Conservation (phyloP, 2,329 filamentous ascomycete genomes). For the Aureobasidium sp. region DNA sequence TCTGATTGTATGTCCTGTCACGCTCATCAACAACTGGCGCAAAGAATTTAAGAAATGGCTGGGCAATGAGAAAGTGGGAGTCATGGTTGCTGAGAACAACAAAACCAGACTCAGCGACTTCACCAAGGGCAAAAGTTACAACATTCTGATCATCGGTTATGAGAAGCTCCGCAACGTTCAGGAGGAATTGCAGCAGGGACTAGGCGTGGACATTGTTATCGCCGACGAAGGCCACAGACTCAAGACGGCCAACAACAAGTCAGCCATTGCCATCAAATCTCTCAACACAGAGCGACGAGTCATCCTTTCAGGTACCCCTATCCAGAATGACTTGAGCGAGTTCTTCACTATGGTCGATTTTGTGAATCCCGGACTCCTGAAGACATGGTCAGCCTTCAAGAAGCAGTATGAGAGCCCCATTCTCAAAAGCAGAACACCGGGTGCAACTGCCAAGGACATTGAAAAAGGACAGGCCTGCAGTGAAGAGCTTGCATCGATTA, state of each 20-base stretch:
- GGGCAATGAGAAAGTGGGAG: constrained; percentile 61
- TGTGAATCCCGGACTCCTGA: constrained; percentile 59
- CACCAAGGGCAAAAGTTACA: constrained; percentile 60
- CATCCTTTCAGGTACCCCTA: constrained; percentile 60
- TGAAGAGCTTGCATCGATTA: constrained; percentile 54
- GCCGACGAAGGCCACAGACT: constrained; percentile 63
- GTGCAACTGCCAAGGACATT: constrained; percentile 53
- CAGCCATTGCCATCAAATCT: constrained; percentile 57
- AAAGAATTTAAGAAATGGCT: constrained; percentile 70
- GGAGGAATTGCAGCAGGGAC: constrained; percentile 56
- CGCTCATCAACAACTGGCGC: constrained; percentile 65
- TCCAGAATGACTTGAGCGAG: constrained; percentile 62
- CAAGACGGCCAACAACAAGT: constrained; percentile 63
- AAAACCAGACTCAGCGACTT: constrained; percentile 59
- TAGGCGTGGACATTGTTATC: constrained; percentile 61
- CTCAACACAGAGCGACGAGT: constrained; percentile 55
- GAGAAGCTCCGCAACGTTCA: constrained; percentile 61
- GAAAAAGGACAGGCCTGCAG: constrained; percentile 57
- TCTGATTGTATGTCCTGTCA: constrained; percentile 66
- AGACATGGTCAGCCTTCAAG: constrained; percentile 56
- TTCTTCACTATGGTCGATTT: constrained; percentile 64
- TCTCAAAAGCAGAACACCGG: constrained; percentile 56
- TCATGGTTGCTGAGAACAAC: constrained; percentile 58
- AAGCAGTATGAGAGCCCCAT: constrained; percentile 60
- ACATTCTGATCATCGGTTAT: constrained; percentile 67